Evolutionary conservation across 2,329 filamentous ascomycete genomes (phyloP).

Genomic region (Thyridium curvatum): DNA sequence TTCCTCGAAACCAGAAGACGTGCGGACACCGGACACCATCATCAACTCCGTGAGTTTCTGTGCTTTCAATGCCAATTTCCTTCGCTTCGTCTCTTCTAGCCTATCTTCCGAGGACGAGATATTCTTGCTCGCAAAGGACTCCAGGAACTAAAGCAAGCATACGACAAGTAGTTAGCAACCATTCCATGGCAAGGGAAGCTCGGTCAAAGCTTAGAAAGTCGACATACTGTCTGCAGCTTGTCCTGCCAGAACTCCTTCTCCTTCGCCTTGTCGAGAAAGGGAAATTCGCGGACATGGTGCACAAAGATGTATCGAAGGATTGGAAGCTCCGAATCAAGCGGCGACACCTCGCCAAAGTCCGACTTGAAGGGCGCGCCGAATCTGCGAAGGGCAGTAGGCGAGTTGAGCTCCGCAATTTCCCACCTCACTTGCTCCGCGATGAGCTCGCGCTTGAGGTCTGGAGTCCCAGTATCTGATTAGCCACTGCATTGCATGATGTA

Average conservation of each 20-base stretch:
- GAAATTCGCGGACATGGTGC: constrained; percentile 95
- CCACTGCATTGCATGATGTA: neutral
- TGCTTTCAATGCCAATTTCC: constrained; percentile 86
- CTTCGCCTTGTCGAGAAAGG: constrained; percentile 90
- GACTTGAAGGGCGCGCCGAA: constrained; percentile 96
- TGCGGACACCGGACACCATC: constrained; percentile 98
- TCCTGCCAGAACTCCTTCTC: constrained; percentile 99
- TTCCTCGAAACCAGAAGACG: constrained; percentile 95
- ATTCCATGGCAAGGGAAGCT: neutral
- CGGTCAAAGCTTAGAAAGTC: neutral
- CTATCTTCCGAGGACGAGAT: constrained; percentile 96
- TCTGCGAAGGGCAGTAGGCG: constrained; percentile 85
- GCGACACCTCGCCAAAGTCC: constrained; percentile 85
- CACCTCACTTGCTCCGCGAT: constrained; percentile 81
- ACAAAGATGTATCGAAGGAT: constrained; percentile 96
- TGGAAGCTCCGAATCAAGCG: constrained; percentile 87
- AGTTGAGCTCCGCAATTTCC: constrained; percentile 90
- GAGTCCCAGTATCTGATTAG: neutral
- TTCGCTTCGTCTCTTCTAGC: constrained; percentile 89
- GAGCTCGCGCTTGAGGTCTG: constrained; percentile 94
- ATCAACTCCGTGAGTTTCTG: constrained; percentile 96
- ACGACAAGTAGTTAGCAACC: neutral
- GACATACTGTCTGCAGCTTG: constrained; percentile 82
- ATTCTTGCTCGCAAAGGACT: constrained; percentile 94
- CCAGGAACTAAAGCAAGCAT: constrained; percentile 64